Conservation (phyloP, 805 yeast genomes). For the Saccharomycopsis fodiens region DNA sequence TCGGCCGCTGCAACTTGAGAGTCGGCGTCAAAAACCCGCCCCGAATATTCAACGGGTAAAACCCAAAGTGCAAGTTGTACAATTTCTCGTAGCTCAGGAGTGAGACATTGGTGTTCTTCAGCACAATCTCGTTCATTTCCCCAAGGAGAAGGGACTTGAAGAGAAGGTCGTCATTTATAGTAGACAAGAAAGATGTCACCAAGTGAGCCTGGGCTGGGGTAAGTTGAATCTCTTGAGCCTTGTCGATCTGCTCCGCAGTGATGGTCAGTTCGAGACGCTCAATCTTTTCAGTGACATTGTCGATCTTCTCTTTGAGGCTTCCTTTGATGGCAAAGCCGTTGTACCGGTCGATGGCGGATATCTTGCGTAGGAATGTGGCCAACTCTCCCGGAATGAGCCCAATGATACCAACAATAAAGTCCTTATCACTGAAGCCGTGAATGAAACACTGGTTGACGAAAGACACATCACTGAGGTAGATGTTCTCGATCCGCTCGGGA, state of each 20-base stretch:
- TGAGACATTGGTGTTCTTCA: conserved; percentile 2
- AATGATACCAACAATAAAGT: conserved; percentile 43
- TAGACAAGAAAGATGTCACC: not conserved
- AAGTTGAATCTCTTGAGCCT: conserved; percentile 15
- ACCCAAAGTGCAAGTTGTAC: conserved; percentile 42
- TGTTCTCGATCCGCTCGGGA: conserved; percentile 56
- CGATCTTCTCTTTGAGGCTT: not conserved
- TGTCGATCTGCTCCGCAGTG: conserved; percentile 5
- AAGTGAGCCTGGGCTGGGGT: not conserved
- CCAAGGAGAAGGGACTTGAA: conserved; percentile 5
- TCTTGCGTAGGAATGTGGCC: not conserved
- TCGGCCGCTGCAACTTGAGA: conserved; percentile 44
- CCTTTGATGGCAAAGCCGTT: not conserved
- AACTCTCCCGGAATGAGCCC: conserved; percentile 39
- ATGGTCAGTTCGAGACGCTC: not conserved
- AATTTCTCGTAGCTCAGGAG: conserved; percentile 58
- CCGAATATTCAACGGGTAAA: conserved; percentile 54
- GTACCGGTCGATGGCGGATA: not conserved
- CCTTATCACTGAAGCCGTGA: conserved; percentile 47
- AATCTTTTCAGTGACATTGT: not conserved
- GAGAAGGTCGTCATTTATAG: conserved; percentile 2
- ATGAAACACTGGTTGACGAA: conserved; percentile 40
- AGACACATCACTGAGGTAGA: conserved; percentile 40
- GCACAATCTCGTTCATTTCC: conserved; percentile 11
- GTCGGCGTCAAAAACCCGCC: conserved; percentile 66